These are phyloP conservation scores for Lablab purpureus DNA, from an alignment of 306 rosid species.

Conservation along the genomic window DNA sequence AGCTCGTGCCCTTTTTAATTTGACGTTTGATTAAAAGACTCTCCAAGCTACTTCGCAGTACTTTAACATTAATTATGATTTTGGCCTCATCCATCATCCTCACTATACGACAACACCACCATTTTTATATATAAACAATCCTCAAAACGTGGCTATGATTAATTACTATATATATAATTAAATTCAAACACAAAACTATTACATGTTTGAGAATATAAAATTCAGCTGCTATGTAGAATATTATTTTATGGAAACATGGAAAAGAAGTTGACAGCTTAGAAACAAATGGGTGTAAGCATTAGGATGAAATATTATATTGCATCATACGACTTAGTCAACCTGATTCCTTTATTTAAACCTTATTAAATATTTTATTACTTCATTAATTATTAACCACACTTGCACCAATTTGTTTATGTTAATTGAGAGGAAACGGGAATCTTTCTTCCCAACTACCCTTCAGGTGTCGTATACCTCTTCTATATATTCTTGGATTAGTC, in stretches of 20 bases:
- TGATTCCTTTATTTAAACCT: slow-evolving; percentile 26
- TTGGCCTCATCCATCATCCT: slow-evolving; percentile 39
- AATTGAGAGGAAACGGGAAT: slow-evolving; percentile 22
- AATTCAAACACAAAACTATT: slow-evolving; percentile 30
- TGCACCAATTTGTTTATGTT: slow-evolving; percentile 35
- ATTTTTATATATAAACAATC: slow-evolving; percentile 15
- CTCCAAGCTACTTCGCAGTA: slow-evolving; percentile 41
- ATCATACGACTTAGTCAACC: slow-evolving; percentile 44
- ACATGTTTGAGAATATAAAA: slow-evolving; percentile 33
- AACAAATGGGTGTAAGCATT: slow-evolving; percentile 43
- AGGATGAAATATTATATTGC: slow-evolving; percentile 43
- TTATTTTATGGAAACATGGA: slow-evolving; percentile 35
- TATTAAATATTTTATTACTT: slow-evolving; percentile 20
- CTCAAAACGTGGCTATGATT: slow-evolving; percentile 39
- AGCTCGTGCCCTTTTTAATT: neutral
- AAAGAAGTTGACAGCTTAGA: slow-evolving; percentile 54
- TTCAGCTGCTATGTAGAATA: slow-evolving; percentile 36
- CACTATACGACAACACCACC: slow-evolving; percentile 35
- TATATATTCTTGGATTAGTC: neutral
- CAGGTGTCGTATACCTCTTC: slow-evolving; percentile 20
- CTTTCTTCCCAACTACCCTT: slow-evolving; percentile 42
- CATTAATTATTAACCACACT: slow-evolving; percentile 28
- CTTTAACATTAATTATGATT: slow-evolving; percentile 49
- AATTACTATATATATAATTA: slow-evolving; percentile 25
- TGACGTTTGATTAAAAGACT: neutral